A percentile compares a stretch with the other conserved stretches of the same genome.
These are phyloP conservation scores for Myxozyma monticola DNA, from an alignment of 805 yeast species.

Conservation along the genomic window DNA sequence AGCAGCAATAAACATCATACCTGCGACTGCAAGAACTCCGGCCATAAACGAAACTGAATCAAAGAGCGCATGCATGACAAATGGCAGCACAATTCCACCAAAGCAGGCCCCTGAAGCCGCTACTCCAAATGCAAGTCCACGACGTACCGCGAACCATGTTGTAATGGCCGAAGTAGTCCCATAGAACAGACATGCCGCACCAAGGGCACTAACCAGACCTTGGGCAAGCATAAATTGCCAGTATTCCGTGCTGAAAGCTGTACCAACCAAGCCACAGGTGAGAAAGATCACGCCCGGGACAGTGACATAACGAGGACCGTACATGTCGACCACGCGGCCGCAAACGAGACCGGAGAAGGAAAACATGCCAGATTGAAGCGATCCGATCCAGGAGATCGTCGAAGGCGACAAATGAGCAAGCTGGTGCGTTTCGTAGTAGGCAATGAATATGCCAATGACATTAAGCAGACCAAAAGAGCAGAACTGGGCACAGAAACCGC, in stretches of 20 bases:
- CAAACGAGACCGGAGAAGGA: conserved; percentile 21
- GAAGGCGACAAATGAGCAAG: conserved; percentile 14
- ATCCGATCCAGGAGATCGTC: conserved; percentile 29
- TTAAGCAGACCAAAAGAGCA: conserved; percentile 57
- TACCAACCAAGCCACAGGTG: conserved; percentile 36
- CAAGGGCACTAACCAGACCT: conserved; percentile 51
- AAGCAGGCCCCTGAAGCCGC: conserved; percentile 54
- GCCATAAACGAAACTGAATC: conserved; percentile 47
- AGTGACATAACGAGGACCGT: conserved; percentile 30
- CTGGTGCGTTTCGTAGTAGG: conserved; percentile 26
- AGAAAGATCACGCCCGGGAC: conserved; percentile 33
- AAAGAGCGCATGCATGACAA: conserved; percentile 37
- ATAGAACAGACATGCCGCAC: conserved; percentile 46
- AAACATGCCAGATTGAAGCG: conserved; percentile 21
- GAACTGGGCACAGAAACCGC: conserved; percentile 58
- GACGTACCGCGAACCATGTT: conserved; percentile 47
- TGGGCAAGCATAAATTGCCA: conserved; percentile 57
- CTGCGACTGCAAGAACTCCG: conserved; percentile 53
- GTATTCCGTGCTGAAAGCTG: conserved; percentile 43
- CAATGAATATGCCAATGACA: conserved; percentile 23
- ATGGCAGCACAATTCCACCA: conserved; percentile 52
- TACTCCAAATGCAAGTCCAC: conserved; percentile 50
- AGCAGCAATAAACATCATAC: conserved; percentile 42
- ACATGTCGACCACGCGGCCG: conserved; percentile 30
- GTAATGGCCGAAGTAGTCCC: conserved; percentile 48